Evolutionary conservation across 257 asterid species (phyloP).

Genomic region (Solanum chilense): DNA sequence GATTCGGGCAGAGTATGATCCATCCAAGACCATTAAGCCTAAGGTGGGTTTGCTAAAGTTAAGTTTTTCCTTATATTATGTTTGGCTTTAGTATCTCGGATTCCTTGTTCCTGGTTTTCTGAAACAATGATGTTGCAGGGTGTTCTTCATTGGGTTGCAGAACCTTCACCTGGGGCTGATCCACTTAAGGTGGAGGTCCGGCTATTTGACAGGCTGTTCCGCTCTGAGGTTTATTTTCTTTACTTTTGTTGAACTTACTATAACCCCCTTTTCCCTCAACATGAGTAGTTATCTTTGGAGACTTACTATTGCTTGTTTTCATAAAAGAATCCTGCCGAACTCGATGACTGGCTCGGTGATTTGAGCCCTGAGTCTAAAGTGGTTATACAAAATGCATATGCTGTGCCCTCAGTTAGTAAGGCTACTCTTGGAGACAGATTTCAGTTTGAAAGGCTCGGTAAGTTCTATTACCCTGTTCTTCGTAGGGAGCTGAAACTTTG

Average conservation of each 20-base stretch:
- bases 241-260: not conserved
- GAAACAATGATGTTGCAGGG: constrained; percentile 36
- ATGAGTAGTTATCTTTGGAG: not conserved
- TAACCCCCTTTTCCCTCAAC: not conserved
- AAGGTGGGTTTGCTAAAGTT: constrained; percentile 36
- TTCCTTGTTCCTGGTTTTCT: not conserved
- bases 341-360: constrained; percentile 82
- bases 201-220: constrained; percentile 68
- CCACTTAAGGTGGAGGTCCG: constrained; percentile 84
- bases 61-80: not conserved
- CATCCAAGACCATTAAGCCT: constrained; percentile 68
- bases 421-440: constrained; percentile 69
- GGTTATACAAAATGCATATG: constrained; percentile 57
- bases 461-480: not conserved
- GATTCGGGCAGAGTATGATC: constrained; percentile 75
- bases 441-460: constrained; percentile 97
- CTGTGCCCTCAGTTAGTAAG: constrained; percentile 43
- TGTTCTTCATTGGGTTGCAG: constrained; percentile 93
- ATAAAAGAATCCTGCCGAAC: constrained; percentile 71
- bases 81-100: not conserved
- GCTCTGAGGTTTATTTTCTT: constrained; percentile 59
- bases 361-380: constrained; percentile 64
- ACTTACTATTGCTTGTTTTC: constrained; percentile 1
- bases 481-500: not conserved
- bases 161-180: constrained; percentile 55